phyloP scores from a whole-genome alignment of 208 protist species.

The Trypanosoma lewisi region DNA sequence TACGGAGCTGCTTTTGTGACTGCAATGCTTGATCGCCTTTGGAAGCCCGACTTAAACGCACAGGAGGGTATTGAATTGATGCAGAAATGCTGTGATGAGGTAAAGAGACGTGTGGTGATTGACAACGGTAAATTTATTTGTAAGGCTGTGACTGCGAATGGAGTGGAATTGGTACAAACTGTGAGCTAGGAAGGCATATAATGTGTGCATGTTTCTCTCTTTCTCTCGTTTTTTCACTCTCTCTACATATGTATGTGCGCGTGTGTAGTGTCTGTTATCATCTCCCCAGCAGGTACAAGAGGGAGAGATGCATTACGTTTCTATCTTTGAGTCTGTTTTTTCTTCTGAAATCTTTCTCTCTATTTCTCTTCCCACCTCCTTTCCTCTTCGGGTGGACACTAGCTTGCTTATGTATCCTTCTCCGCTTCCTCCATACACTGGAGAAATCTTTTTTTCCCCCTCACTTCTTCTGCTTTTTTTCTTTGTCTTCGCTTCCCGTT shows the following conservation, averaged over 20 bases:
- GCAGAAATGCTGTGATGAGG: constrained; percentile 92
- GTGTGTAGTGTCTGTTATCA: constrained; percentile 1
- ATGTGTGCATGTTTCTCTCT: neutral
- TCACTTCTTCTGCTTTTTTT: neutral
- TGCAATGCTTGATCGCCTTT: constrained; percentile 88
- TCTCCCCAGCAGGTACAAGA: neutral
- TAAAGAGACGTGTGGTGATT: constrained; percentile 89
- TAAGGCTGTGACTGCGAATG: constrained; percentile 89
- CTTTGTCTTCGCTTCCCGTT: too few relatives aligned
- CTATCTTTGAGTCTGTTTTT: neutral
- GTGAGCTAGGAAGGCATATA: constrained; percentile 42
- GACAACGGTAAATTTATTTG: constrained; percentile 89
- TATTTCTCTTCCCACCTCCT: constrained; percentile 9
- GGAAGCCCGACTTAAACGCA: constrained; percentile 87
- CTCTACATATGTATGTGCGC: neutral
- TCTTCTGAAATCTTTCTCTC: constrained; percentile 1
- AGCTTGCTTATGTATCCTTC: too few relatives aligned
- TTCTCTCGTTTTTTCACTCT: neutral
- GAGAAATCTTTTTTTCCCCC: constrained; percentile 9
- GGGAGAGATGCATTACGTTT: constrained; percentile 2
- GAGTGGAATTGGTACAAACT: constrained; percentile 71
- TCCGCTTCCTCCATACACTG: too few relatives aligned
- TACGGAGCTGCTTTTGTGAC: constrained; percentile 92
- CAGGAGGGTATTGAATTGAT: constrained; percentile 92
- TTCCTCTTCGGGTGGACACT: too few relatives aligned